These are phyloP conservation scores for Lithospermum erythrorhizon DNA, from an alignment of 257 asterid species.

Conservation along the genomic window DNA sequence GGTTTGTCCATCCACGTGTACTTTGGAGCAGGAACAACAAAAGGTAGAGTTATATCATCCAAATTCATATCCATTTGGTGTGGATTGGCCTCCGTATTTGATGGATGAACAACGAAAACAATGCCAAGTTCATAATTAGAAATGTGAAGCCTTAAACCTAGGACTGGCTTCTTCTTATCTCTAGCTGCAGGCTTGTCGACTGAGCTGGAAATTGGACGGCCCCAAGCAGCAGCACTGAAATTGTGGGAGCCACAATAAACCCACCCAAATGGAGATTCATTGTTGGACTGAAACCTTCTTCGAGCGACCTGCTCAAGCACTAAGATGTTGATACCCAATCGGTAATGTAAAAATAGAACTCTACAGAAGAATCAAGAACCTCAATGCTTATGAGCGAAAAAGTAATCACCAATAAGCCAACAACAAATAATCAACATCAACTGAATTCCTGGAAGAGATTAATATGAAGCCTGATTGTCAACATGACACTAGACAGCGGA, in stretches of 20 bases:
- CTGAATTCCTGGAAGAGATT: not conserved
- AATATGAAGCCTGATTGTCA: not conserved
- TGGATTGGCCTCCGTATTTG: constrained; percentile 16
- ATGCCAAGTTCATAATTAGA: constrained; percentile 82
- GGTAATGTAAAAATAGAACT: not conserved
- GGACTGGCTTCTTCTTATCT: constrained; percentile 24
- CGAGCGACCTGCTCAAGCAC: constrained; percentile 64
- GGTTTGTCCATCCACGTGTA: constrained; percentile 51
- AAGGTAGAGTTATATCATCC: constrained; percentile 69
- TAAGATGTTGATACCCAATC: not conserved
- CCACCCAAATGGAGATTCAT: constrained; percentile 67
- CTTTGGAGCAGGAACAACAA: constrained; percentile 67
- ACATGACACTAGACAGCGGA: not conserved
- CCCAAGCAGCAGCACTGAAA: constrained; percentile 97
- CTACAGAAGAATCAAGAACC: not conserved
- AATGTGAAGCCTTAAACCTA: constrained; percentile 65
- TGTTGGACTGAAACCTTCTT: constrained; percentile 43
- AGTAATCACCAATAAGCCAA: not conserved
- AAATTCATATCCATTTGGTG: constrained; percentile 24
- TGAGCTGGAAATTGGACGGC: constrained; percentile 44
- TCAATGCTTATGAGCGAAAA: not conserved
- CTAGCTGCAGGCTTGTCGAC: constrained; percentile 19
- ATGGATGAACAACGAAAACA: constrained; percentile 55
- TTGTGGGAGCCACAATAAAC: constrained; percentile 83
- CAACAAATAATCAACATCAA: not conserved